Percentiles rank a stretch among this genome's conserved stretches.
phyloP scores from a whole-genome alignment of 129 eudicot species.

The Artemisia argyi region DNA sequence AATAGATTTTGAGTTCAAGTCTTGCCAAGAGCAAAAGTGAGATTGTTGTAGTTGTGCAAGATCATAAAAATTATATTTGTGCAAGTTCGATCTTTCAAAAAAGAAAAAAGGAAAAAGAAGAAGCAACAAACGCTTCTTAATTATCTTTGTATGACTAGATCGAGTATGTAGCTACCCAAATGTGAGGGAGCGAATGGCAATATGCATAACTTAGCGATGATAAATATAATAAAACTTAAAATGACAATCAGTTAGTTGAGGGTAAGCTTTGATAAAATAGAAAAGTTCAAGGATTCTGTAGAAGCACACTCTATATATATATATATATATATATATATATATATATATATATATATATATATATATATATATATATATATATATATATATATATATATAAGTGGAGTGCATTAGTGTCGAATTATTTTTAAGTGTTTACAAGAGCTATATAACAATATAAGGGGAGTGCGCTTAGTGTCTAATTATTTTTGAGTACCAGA shows the following conservation, averaged over 20 bases:
- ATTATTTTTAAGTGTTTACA: conserved; percentile 32
- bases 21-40: no score
- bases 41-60: no score
- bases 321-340: conserved; percentile 42
- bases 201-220: conserved; percentile 12
- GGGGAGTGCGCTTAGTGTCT: conserved; percentile 27
- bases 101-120: no score
- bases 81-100: no score
- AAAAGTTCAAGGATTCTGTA: conserved; percentile 17
- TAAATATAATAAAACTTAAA: background rate
- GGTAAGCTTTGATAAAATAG: conserved; percentile 13
- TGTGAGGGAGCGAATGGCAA: conserved; percentile 5
- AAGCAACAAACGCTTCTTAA: no score
- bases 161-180: no score
- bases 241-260: background rate
- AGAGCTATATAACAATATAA: conserved; percentile 36
- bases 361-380: conserved; percentile 22
- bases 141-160: no score
- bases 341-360: conserved; percentile 39
- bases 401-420: conserved; percentile 28
- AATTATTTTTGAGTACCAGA: conserved; percentile 32
- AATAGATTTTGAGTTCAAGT: no score
- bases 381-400: conserved; percentile 32
- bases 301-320: conserved; percentile 20
- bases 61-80: no score